These are phyloP conservation scores for Colletotrichum sp. DNA, from an alignment of 2,329 filamentous ascomycete genomes.

Conservation along the genomic window DNA sequence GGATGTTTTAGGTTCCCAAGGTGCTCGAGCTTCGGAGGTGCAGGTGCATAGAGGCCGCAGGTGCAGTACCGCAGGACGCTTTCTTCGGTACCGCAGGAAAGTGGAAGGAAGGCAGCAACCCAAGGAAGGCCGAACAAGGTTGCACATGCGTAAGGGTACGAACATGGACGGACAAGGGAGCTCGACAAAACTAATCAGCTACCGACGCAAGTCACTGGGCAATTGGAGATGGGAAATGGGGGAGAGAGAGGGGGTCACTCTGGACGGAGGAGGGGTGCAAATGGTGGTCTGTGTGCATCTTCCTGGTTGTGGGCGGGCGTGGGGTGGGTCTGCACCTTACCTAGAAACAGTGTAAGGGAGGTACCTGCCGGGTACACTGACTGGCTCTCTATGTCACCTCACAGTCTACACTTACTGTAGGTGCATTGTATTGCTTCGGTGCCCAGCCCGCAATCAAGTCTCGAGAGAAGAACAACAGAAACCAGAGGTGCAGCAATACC, in stretches of 20 bases:
- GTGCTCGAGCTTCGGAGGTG: neutral
- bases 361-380: neutral
- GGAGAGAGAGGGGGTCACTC: neutral
- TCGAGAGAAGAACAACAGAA: neutral
- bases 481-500: neutral
- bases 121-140: neutral
- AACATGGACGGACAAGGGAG: neutral
- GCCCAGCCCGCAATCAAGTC: neutral
- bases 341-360: neutral
- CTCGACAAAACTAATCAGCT: neutral
- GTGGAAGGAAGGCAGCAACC: neutral
- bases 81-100: neutral
- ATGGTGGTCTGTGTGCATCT: neutral
- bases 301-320: neutral
- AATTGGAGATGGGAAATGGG: neutral
- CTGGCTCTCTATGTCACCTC: neutral
- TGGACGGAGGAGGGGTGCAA: neutral
- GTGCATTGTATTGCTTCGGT: neutral
- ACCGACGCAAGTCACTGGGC: neutral
- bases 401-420: neutral
- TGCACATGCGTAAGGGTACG: neutral
- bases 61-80: neutral
- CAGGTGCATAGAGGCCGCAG: neutral
- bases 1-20: conserved; percentile 2
- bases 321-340: neutral